Evolutionary conservation across 1,284 basidiomycete species (phyloP), one percentile per base, ranked within the genome.

Genomic region (Xerocomus nothofagi): DNA sequence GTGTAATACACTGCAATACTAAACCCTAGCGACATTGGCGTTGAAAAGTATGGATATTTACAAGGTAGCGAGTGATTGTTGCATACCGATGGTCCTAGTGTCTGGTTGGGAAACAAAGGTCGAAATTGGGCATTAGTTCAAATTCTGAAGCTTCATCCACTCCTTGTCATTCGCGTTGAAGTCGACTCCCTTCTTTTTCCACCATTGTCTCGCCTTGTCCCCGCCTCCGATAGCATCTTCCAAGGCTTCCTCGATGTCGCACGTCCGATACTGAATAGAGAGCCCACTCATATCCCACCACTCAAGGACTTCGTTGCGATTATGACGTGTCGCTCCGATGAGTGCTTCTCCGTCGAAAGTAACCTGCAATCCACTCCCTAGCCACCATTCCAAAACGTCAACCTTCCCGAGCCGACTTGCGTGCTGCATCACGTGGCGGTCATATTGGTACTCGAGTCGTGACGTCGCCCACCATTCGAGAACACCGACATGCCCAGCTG

Each of bases 381-480:
- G 65, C 91, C 90, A 92, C 90, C 90, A 93, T 58, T 88, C 74
- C 53, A 93, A 69, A 15, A 91, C 85, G 32, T 87, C 83, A 8
- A 91, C 79, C 68, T 83, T 86, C n/a, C 89, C 88, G 51, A 84
- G 78, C 67, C 83, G 86, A 54, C 84, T 87, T 2, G 89, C 85
- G 57, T 87, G 81, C 50, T 86, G 81, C 57, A 92, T 71, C 18
- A 86, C 86, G 55, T 84, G 78, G 37, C 80, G 78, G 60, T 90
- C 88, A 65, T 90, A 88, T 57, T 87, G 87, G 56, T 80, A 79
- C 44, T 87, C 85, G 27, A 90, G 73, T 49, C 82, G 80, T 3
- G 86, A 88, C 8, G 79, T 76, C 6, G 83, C 79, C 90, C 90
- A 92, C 89, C 90, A 92, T 62, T 87, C 84, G 33, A 92, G 78